Evolutionary conservation across 1,284 basidiomycete genomes (phyloP).

Genomic region (Wolfiporia cocos): DNA sequence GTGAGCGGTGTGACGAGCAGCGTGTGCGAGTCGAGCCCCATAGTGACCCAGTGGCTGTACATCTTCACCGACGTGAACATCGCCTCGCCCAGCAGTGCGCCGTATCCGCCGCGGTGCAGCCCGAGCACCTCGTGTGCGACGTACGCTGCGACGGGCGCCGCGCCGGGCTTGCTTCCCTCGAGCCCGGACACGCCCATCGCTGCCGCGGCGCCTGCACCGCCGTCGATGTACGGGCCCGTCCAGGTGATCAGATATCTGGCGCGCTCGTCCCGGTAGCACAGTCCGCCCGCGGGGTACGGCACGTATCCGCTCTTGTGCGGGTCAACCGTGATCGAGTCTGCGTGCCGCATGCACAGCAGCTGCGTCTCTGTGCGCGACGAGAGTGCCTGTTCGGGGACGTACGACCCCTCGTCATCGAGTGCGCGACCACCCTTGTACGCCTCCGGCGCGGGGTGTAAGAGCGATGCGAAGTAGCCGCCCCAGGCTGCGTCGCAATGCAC

Average conservation of each 20-base stretch:
- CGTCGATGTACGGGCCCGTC: slow-evolving; percentile 32
- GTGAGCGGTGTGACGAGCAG: slow-evolving; percentile 34
- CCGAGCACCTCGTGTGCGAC: slow-evolving; percentile 33
- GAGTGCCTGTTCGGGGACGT: slow-evolving; percentile 5
- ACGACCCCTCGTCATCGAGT: slow-evolving; percentile 3
- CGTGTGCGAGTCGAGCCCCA: slow-evolving; percentile 25
- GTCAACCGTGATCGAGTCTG: slow-evolving; percentile 39
- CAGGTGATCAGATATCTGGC: slow-evolving; percentile 36
- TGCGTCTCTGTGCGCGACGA: slow-evolving; percentile 12
- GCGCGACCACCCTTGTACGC: slow-evolving; percentile 4
- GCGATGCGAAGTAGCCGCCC: slow-evolving; percentile 40
- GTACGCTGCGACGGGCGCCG: slow-evolving; percentile 30
- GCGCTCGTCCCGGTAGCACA: slow-evolving; percentile 37
- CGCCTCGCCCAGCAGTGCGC: slow-evolving; percentile 33
- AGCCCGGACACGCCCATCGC: slow-evolving; percentile 38
- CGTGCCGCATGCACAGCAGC: slow-evolving; percentile 18
- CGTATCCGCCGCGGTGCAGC: slow-evolving; percentile 31
- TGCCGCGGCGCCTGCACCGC: slow-evolving; percentile 20
- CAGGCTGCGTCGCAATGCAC: slow-evolving; percentile 40
- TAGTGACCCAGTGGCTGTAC: slow-evolving; percentile 34
- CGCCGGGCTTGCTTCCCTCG: slow-evolving; percentile 44
- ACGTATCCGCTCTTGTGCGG: slow-evolving; percentile 42
- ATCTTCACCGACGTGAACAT: slow-evolving; percentile 30
- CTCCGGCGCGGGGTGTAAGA: slow-evolving; percentile 17
- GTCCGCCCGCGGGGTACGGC: slow-evolving; percentile 38